These are phyloP conservation scores for Moniliophthora roreri DNA, from an alignment of 1,284 basidiomycete genomes.

Conservation along the genomic window DNA sequence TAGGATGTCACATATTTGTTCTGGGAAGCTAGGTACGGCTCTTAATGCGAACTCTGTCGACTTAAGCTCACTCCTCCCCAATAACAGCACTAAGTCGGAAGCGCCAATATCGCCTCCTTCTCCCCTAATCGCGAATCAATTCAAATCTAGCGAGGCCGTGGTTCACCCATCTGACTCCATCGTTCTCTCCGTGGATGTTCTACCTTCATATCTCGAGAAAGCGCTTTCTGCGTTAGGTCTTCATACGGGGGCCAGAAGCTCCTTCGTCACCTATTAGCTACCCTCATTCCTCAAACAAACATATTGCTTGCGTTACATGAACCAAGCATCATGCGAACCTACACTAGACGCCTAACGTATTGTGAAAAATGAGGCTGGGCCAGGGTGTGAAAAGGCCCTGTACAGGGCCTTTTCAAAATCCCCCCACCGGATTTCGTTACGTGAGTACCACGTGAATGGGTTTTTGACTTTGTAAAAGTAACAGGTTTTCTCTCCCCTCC, in stretches of 20 bases:
- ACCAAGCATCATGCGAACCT: conserved; percentile 28
- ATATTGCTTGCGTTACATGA: conserved; percentile 45
- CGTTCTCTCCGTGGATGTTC: conserved; percentile 1
- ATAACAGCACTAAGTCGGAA: conserved; percentile 2
- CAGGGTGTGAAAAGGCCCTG: too few species aligned
- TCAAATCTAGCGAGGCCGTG: conserved; percentile 1
- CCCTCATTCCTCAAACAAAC: conserved; percentile 36
- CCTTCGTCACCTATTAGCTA: conserved; percentile 37
- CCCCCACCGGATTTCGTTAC: too few species aligned
- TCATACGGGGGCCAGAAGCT: conserved; percentile 14
- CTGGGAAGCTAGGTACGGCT: conserved; percentile 2
- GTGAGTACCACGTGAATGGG: too few species aligned
- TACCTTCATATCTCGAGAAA: conserved; percentile 13
- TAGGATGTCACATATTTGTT: neutral
- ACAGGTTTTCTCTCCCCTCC: too few species aligned
- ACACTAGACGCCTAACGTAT: too few species aligned
- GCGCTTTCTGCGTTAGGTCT: conserved; percentile 10
- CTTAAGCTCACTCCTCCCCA: too few species aligned
- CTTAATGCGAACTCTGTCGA: neutral
- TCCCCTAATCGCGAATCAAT: neutral
- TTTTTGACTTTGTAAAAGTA: too few species aligned
- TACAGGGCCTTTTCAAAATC: too few species aligned
- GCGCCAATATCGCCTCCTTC: conserved; percentile 9
- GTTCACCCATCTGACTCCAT: neutral
- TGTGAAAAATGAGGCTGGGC: too few species aligned